phyloP scores from a whole-genome alignment of 2,329 filamentous ascomycete genomes.

The Amauroascus verrucosus region DNA sequence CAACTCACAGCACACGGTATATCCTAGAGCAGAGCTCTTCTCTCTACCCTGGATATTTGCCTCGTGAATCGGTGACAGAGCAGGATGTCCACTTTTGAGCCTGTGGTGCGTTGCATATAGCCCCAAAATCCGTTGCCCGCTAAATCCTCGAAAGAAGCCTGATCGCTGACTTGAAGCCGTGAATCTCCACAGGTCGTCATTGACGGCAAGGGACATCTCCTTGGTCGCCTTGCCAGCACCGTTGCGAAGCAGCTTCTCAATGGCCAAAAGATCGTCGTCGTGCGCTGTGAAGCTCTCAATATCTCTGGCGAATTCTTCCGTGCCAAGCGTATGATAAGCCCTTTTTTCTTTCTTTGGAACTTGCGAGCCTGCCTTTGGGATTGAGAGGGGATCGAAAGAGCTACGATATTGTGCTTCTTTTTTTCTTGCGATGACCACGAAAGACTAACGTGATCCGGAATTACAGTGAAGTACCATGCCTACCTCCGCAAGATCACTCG shows the following conservation, averaged over 20 bases:
- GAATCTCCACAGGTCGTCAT: constrained; percentile 71
- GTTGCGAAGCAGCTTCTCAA: constrained; percentile 98
- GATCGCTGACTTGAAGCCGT: constrained; percentile 26
- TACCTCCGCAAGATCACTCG: constrained; percentile 99
- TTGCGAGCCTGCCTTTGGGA: constrained; percentile 6
- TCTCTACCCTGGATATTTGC: constrained; percentile 32
- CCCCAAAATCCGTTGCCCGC: constrained; percentile 6
- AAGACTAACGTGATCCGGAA: constrained; percentile 4
- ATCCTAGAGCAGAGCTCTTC: constrained; percentile 34
- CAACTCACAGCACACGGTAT: constrained; percentile 36
- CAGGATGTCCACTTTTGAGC: constrained; percentile 58
- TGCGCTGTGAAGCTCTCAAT: constrained; percentile 98
- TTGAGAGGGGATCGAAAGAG: background rate
- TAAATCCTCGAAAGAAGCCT: background rate
- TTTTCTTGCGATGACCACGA: background rate
- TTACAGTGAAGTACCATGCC: constrained; percentile 97
- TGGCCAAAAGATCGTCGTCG: constrained; percentile 98
- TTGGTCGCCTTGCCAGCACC: constrained; percentile 95
- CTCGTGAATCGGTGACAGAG: constrained; percentile 35
- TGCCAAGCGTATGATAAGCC: constrained; percentile 83
- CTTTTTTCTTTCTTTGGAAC: constrained; percentile 14
- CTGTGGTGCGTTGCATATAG: constrained; percentile 46
- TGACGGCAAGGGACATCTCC: constrained; percentile 99
- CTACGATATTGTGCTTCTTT: background rate
- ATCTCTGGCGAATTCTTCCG: constrained; percentile 99